These are phyloP conservation scores for Magnaporthiopsis rhizophila DNA, from an alignment of 2,329 filamentous ascomycete species.

Conservation along the genomic window DNA sequence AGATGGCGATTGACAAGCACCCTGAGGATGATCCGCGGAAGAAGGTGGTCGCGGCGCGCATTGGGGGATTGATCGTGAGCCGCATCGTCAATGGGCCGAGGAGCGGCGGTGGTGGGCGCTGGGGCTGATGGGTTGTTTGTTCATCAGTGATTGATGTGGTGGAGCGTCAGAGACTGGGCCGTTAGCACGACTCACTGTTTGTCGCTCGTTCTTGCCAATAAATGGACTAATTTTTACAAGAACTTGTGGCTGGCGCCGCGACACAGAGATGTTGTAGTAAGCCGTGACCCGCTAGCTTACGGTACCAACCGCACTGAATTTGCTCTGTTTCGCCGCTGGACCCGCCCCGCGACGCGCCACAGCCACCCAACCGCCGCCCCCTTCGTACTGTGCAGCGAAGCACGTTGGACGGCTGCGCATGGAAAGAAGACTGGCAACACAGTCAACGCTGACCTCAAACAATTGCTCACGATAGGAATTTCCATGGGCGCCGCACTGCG, in stretches of 20 bases:
- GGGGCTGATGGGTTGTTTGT: background rate
- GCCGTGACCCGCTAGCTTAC: background rate
- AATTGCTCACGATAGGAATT: background rate
- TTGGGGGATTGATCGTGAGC: background rate
- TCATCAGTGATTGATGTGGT: too few species aligned
- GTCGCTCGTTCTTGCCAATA: background rate
- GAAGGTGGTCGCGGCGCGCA: background rate
- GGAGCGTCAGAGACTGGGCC: too few species aligned
- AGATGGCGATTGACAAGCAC: constrained; percentile 12
- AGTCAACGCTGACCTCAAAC: background rate
- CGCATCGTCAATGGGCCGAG: background rate
- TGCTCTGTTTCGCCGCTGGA: too few species aligned
- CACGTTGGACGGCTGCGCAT: too few species aligned
- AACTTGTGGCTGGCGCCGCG: background rate
- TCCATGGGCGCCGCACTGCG: too few species aligned
- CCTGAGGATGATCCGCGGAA: constrained; percentile 1
- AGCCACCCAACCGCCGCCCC: background rate
- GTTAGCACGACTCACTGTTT: too few species aligned
- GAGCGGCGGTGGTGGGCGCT: background rate
- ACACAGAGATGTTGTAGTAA: background rate
- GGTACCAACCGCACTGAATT: too few species aligned
- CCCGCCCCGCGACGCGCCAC: too few species aligned
- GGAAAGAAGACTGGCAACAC: too few species aligned
- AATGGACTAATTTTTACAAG: background rate
- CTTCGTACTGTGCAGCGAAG: too few species aligned